Percentiles rank a stretch among this genome's conserved stretches.
Evolutionary conservation across 1,139 yeast genomes (phyloP).

Genomic region (Taphrina wiesneri): DNA sequence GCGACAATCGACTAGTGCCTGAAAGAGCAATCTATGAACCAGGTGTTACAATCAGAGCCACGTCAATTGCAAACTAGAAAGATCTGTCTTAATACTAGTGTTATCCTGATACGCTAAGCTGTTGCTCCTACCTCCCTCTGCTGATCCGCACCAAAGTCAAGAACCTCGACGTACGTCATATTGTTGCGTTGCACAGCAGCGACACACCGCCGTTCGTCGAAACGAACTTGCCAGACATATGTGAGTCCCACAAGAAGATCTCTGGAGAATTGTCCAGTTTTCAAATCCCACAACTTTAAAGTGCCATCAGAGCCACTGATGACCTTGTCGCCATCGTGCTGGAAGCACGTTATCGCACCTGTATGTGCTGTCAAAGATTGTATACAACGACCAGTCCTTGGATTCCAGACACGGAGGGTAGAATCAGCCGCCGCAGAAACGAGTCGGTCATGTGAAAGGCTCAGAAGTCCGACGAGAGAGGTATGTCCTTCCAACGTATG

Average conservation of each 20-base stretch:
- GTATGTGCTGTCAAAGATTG: slow-evolving; percentile 80
- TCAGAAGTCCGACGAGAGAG: slow-evolving; percentile 82
- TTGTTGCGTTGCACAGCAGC: slow-evolving; percentile 86
- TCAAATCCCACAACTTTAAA: slow-evolving; percentile 79
- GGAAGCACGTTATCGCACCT: slow-evolving; percentile 90
- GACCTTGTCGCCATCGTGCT: slow-evolving; percentile 78
- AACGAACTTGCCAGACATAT: slow-evolving; percentile 92
- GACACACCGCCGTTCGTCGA: slow-evolving; percentile 79
- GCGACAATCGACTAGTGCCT: too few relatives aligned
- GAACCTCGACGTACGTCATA: slow-evolving; percentile 71
- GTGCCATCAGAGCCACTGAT: slow-evolving; percentile 87
- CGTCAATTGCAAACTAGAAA: too few relatives aligned
- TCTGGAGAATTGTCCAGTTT: slow-evolving; percentile 71
- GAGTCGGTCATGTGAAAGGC: slow-evolving; percentile 71
- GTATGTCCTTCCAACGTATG: slow-evolving; percentile 79
- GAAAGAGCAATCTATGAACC: too few relatives aligned
- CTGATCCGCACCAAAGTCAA: slow-evolving; percentile 61
- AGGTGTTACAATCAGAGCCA: too few relatives aligned
- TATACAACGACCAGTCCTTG: slow-evolving; percentile 66
- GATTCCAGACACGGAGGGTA: slow-evolving; percentile 89
- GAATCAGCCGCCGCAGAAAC: slow-evolving; percentile 97
- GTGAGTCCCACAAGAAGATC: slow-evolving; percentile 74
- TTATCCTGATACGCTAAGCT: too few relatives aligned
- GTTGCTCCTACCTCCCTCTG: too few relatives aligned
- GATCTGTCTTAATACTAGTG: too few relatives aligned